Base-by-base conservation (phyloP, 192 early-diverging fungal species). In the Linnemannia hyalina region DNA sequence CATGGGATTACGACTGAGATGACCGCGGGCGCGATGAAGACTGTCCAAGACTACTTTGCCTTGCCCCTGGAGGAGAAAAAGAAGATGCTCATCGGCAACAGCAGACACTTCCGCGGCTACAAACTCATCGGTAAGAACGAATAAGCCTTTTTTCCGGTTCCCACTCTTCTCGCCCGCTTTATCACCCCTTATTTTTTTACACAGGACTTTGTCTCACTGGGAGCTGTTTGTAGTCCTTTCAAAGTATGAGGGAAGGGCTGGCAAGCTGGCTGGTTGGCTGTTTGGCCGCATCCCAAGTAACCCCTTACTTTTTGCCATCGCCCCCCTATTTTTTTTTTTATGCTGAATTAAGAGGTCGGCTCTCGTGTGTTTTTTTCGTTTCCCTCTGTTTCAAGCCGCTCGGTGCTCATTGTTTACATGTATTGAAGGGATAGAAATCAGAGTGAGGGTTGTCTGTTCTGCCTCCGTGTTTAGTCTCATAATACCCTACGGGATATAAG, bases 31-130 rank as follows among this genome's bases (percentile, higher is more conserved):
- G 89, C 91, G 38, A 86, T 94, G 65, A 73, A 88, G 22, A 38
- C 69, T 3, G 77, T 89, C 13, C 82, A 82, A 35, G 80, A 74
- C 6, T 93, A 90, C 71, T 93, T 94, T 84, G 88, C 88, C 6
- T 82, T 93, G 26, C 91, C 93, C 1, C 55, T 92, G 1, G 89
- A 89, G 40, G 90, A 92, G 47, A 94, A 93, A 75, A 71, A 90
- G 44, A 90, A 91, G 57, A 84, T 91, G 41, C 82, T 91, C 54
- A 91, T 92, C 77, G 89, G 82, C 20, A 88, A 92, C 65, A 90
- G 89, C 20, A 88, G 91, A 32, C 92, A 92, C 42, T 93, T 93
- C 65, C 87, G 93, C 20, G 94, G 94, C 4, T 93, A 93, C 76
- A 92, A 89, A 46, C 49, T 81, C 36, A 71, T 91, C 23, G 82